Evolutionary conservation across 2,329 filamentous ascomycete species (phyloP).

Genomic region (Zymoseptoria pseudotritici): DNA sequence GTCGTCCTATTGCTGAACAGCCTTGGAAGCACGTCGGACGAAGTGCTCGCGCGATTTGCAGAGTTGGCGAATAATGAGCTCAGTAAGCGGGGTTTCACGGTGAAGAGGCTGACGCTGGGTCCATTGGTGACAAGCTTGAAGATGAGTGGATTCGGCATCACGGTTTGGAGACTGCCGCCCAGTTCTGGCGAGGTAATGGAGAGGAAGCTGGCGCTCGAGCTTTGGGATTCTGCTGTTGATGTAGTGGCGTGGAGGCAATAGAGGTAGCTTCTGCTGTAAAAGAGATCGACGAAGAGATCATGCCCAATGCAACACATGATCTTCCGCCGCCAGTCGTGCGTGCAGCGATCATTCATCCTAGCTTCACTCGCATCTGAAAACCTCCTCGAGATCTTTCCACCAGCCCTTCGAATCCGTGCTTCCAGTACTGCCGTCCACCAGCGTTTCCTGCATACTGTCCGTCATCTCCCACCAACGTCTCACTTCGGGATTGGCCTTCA

Average conservation of each 20-base stretch:
- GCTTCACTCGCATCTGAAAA: slow-evolving; percentile 52
- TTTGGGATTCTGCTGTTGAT: slow-evolving; percentile 31
- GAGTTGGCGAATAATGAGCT: slow-evolving; percentile 28
- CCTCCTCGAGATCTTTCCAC: slow-evolving; percentile 64
- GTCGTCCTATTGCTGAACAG: slow-evolving; percentile 31
- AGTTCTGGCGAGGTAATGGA: slow-evolving; percentile 23
- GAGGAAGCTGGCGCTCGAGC: slow-evolving; percentile 24
- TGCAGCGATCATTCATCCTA: neutral
- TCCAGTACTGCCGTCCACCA: slow-evolving; percentile 53
- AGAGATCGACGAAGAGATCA: neutral
- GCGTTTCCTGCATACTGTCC: slow-evolving; percentile 59
- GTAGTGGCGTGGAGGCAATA: slow-evolving; percentile 32
- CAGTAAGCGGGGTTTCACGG: slow-evolving; percentile 25
- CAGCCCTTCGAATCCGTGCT: slow-evolving; percentile 51
- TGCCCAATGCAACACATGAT: neutral
- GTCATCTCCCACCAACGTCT: slow-evolving; percentile 77
- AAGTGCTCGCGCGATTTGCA: slow-evolving; percentile 30
- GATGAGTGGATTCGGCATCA: slow-evolving; percentile 34
- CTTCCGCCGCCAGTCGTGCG: neutral
- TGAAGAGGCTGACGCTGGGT: slow-evolving; percentile 29
- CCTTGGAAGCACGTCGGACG: slow-evolving; percentile 31
- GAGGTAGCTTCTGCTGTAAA: neutral
- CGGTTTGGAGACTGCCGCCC: slow-evolving; percentile 30
- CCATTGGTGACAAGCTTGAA: slow-evolving; percentile 32
- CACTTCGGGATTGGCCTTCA: slow-evolving; percentile 65